A percentile compares a stretch with the other conserved stretches of the same genome.
These are phyloP conservation scores for Crithidia fasciculata DNA, from an alignment of 208 protist genomes.

Conservation along the genomic window DNA sequence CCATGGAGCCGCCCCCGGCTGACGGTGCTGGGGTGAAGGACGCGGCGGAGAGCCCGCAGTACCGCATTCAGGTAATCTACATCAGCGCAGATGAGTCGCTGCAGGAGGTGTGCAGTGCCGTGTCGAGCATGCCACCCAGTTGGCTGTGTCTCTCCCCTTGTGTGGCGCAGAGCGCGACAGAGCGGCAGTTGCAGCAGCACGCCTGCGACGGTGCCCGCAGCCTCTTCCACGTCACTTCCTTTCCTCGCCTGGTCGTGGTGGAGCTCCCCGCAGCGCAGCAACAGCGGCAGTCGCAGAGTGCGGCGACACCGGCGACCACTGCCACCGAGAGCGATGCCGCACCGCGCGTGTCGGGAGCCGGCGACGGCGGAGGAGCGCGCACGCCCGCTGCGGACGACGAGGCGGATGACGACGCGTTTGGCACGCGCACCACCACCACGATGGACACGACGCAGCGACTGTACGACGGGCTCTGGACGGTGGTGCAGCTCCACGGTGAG, in stretches of 20 bases:
- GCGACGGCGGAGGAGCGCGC: neutral
- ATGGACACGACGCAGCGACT: constrained; percentile 4
- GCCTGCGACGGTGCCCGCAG: constrained; percentile 13
- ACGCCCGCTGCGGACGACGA: constrained; percentile 5
- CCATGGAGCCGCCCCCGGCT: constrained; percentile 1
- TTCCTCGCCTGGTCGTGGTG: constrained; percentile 66
- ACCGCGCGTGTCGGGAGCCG: neutral
- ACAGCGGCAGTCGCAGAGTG: neutral
- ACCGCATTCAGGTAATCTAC: constrained; percentile 63
- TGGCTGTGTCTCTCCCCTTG: constrained; percentile 57
- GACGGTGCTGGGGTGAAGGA: neutral
- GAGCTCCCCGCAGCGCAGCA: constrained; percentile 23
- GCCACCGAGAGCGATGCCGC: neutral
- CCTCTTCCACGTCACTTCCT: constrained; percentile 52
- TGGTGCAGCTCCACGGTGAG: constrained; percentile 47
- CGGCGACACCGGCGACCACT: neutral
- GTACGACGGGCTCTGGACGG: constrained; percentile 34
- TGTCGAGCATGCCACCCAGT: constrained; percentile 42
- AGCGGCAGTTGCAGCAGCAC: constrained; percentile 23
- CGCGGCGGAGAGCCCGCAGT: neutral
- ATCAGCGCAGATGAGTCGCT: constrained; percentile 57
- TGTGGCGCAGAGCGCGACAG: constrained; percentile 7
- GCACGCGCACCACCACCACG: constrained; percentile 6
- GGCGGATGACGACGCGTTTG: constrained; percentile 18
- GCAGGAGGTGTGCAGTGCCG: constrained; percentile 31